Evolutionary conservation across 257 asterid species (phyloP), one percentile per base, ranked within the genome.

Genomic region (Jasminum sambac): DNA sequence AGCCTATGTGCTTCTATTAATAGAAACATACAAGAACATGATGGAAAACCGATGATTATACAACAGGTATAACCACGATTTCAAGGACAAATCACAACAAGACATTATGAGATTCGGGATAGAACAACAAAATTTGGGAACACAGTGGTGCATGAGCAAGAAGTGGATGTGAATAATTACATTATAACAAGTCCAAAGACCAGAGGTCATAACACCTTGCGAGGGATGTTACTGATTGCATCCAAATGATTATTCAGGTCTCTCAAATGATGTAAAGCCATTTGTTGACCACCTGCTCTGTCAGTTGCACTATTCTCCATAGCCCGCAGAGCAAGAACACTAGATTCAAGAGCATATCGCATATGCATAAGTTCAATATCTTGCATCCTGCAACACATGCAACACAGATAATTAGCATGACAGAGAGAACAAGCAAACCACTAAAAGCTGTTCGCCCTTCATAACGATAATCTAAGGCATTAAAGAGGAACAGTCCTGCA

Each of bases 281-380:
- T 55, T 71, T 82, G 83, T 68, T 77, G 82, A 66, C 81, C 82
- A 77, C 76, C 83, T 41, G 73, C 74, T 76, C 88, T 90, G 77
- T 83, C 90, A 75, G 81, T 37, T 43, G 77, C 75, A 76, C 85
- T 83, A 77, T 74, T 84, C 71, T 86, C 98, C 97, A 94, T 87
- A 58, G 84, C 79, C 80, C 91, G 97, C 73, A 94, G 79, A 0
- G 96, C 96, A 74, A 89, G 85, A 81, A 94, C 81, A 74, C 96
- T 89, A 80, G 93, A 85, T 78, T 89, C 97, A 82, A 94, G 86
- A 81, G 97, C 96, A 85, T 91, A 94, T 71, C 99, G 90, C 96
- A 94, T 89, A 89, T 89, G 96, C 85, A 94, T 82, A 80, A 94
- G 95, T 78, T 91, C 99, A 66, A 91, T 79, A 86, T 94, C 99